Evolutionary conservation across 352 stramenopile species (phyloP).

Genomic region (Thalassiosira hispida): DNA sequence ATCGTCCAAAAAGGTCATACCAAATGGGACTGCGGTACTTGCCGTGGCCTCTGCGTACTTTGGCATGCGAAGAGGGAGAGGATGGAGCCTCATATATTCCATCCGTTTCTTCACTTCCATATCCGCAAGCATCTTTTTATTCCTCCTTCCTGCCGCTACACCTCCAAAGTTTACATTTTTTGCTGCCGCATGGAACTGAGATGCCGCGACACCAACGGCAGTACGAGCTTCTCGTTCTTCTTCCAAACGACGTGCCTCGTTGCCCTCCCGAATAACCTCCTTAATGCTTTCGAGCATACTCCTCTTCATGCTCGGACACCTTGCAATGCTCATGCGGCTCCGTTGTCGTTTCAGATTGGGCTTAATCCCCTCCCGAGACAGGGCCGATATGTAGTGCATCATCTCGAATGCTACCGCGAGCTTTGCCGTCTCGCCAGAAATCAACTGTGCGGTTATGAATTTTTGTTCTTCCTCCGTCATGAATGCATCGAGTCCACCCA

Average conservation of each 20-base stretch:
- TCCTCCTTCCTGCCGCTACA: conserved; percentile 10
- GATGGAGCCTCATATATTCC: conserved; percentile 55
- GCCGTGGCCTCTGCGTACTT: conserved; percentile 51
- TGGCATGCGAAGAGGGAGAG: conserved; percentile 72
- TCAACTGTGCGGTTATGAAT: conserved; percentile 67
- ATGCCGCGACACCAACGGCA: background rate
- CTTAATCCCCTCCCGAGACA: conserved; percentile 18
- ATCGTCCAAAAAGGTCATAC: conserved; percentile 50
- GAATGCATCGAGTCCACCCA: conserved; percentile 68
- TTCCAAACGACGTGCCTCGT: conserved; percentile 13
- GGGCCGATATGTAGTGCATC: conserved; percentile 48
- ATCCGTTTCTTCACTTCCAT: conserved; percentile 34
- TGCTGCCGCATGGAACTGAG: background rate
- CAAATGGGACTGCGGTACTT: background rate
- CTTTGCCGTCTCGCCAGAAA: conserved; percentile 45
- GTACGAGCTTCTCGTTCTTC: background rate
- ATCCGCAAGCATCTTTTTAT: conserved; percentile 24
- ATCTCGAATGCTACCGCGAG: conserved; percentile 69
- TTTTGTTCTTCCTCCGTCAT: conserved; percentile 70
- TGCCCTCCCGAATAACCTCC: conserved; percentile 30
- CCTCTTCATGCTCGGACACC: background rate
- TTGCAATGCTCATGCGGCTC: background rate
- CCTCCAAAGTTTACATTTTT: background rate
- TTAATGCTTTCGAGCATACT: conserved; percentile 34
- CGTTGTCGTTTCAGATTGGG: conserved; percentile 3